phyloP scores from a whole-genome alignment of 345 rosid genomes.

The Eutrema yunnanense region DNA sequence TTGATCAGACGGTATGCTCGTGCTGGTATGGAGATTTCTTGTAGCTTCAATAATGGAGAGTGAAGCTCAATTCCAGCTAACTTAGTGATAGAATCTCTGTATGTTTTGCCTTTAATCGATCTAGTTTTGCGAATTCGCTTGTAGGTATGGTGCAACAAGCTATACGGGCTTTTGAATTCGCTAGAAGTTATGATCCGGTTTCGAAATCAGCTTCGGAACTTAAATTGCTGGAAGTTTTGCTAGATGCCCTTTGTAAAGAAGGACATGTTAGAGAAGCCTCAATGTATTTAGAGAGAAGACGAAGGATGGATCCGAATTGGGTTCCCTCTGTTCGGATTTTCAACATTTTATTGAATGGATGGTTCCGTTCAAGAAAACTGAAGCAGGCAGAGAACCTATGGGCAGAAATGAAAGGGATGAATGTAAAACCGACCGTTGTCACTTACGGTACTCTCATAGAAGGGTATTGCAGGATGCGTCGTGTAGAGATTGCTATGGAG shows the following conservation, averaged over 20 bases:
- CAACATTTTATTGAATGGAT: slow-evolving; percentile 76
- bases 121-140: background rate
- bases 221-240: slow-evolving; percentile 53
- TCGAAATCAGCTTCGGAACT: slow-evolving; percentile 28
- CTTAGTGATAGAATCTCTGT: background rate
- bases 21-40: slow-evolving; percentile 48
- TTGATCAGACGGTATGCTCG: slow-evolving; percentile 79
- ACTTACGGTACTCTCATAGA: slow-evolving; percentile 78
- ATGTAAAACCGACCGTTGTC: slow-evolving; percentile 53
- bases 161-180: slow-evolving; percentile 61
- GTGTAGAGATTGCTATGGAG: slow-evolving; percentile 55
- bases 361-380: slow-evolving; percentile 65
- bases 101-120: background rate
- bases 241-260: slow-evolving; percentile 87
- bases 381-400: slow-evolving; percentile 69
- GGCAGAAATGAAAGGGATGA: slow-evolving; percentile 53
- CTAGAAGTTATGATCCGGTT: slow-evolving; percentile 33
- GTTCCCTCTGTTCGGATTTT: slow-evolving; percentile 50
- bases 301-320: slow-evolving; percentile 38
- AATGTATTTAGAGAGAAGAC: slow-evolving; percentile 37
- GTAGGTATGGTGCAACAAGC: slow-evolving; percentile 68
- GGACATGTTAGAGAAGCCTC: slow-evolving; percentile 58
- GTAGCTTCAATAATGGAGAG: background rate
- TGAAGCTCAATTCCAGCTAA: background rate
- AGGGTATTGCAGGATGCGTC: slow-evolving; percentile 71